These are phyloP conservation scores for Fusarium aywerte DNA, from an alignment of 2,329 filamentous ascomycete species.

Conservation along the genomic window DNA sequence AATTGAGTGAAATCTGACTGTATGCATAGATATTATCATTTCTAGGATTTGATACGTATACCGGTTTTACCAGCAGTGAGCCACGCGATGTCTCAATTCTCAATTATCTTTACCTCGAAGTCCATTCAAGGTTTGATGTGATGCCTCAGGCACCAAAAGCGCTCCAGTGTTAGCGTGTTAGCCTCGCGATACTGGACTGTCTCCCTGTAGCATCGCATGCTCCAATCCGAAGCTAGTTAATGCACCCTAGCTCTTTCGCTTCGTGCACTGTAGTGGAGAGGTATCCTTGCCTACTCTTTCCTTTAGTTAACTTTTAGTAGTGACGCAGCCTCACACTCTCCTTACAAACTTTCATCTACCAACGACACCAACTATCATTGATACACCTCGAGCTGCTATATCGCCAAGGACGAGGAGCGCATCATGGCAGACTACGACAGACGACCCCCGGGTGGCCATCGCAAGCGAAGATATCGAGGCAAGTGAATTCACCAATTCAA, in stretches of 20 bases:
- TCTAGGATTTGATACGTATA: background rate
- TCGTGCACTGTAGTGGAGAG: constrained; percentile 36
- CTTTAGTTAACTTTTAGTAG: constrained; percentile 37
- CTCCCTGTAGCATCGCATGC: constrained; percentile 3
- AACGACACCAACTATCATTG: constrained; percentile 21
- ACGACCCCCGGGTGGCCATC: constrained; percentile 63
- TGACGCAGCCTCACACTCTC: constrained; percentile 37
- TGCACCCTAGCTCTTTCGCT: constrained; percentile 28
- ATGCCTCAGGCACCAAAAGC: constrained; percentile 38
- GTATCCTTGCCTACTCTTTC: constrained; percentile 15
- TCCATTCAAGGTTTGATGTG: background rate
- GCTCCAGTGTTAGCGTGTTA: constrained; percentile 24
- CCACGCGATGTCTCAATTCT: background rate
- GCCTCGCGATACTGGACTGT: constrained; percentile 24
- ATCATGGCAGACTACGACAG: constrained; percentile 68
- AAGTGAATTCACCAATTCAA: constrained; percentile 9
- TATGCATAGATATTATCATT: background rate
- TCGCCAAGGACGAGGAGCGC: constrained; percentile 22
- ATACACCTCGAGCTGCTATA: constrained; percentile 1
- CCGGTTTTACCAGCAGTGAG: background rate
- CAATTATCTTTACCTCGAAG: background rate
- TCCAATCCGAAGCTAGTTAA: constrained; percentile 36
- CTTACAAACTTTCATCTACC: constrained; percentile 25
- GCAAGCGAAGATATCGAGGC: constrained; percentile 87
- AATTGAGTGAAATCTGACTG: background rate